These are phyloP conservation scores for Phlyctochytrium arcticum DNA, from an alignment of 192 early-diverging fungal genomes.

Conservation along the genomic window DNA sequence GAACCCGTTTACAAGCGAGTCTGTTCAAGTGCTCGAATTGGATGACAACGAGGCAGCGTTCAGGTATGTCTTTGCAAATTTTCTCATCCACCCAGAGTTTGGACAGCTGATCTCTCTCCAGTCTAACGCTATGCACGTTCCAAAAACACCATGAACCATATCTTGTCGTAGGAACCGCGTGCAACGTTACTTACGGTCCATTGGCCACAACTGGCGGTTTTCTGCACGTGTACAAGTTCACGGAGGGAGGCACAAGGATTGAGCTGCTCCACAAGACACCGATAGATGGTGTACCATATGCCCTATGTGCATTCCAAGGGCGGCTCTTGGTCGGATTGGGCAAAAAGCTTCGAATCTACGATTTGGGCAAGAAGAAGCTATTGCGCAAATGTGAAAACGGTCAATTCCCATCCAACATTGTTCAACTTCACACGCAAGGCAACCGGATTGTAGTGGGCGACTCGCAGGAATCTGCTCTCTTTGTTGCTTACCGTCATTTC, in stretches of 20 bases:
- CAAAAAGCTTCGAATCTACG: conserved; percentile 84
- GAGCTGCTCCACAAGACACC: conserved; percentile 86
- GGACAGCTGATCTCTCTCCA: background rate
- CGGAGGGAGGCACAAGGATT: conserved; percentile 55
- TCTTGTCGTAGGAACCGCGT: conserved; percentile 81
- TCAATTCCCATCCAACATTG: conserved; percentile 69
- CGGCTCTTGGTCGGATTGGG: conserved; percentile 85
- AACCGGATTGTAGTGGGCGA: conserved; percentile 82
- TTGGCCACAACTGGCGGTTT: conserved; percentile 64
- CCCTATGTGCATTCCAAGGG: conserved; percentile 82
- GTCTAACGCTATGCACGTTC: conserved; percentile 29
- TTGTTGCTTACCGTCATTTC: conserved; percentile 62
- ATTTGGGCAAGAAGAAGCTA: conserved; percentile 84
- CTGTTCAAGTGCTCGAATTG: conserved; percentile 66
- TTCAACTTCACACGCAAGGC: conserved; percentile 71
- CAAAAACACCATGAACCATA: conserved; percentile 50
- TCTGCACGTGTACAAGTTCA: conserved; percentile 72
- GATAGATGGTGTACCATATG: conserved; percentile 79
- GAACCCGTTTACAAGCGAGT: conserved; percentile 72
- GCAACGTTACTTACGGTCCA: conserved; percentile 65
- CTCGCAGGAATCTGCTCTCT: conserved; percentile 81
- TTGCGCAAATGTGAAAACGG: conserved; percentile 86
- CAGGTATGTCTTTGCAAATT: conserved; percentile 28
- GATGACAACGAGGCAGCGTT: conserved; percentile 84
- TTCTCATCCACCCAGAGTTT: conserved; percentile 6